These are phyloP conservation scores for Paecilomyces sp. DNA, from an alignment of 2,329 filamentous ascomycete genomes.

Conservation along the genomic window DNA sequence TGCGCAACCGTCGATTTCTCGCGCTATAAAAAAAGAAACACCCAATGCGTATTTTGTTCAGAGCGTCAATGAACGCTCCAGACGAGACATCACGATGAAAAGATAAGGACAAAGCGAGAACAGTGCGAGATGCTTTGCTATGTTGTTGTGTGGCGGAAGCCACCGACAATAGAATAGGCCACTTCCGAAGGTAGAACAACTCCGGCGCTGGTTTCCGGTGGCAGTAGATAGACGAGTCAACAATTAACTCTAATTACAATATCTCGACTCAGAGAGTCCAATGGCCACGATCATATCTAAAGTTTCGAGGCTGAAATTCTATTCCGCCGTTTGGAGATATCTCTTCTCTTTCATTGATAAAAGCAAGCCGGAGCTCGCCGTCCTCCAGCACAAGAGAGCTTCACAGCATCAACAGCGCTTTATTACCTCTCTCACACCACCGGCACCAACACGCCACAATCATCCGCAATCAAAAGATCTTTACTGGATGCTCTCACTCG, in stretches of 20 bases:
- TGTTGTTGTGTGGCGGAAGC: background rate
- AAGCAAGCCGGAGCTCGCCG: background rate
- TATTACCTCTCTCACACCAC: background rate
- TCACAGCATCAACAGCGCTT: background rate
- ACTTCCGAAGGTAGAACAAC: background rate
- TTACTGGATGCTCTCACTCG: too few species aligned
- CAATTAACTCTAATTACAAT: background rate
- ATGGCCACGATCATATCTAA: background rate
- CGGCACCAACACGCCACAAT: background rate
- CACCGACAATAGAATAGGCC: background rate
- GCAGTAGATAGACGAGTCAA: background rate
- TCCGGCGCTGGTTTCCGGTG: background rate
- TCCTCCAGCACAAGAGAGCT: background rate
- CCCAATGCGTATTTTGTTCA: background rate
- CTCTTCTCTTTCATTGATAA: background rate
- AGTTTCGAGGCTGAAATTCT: background rate
- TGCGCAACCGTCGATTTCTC: background rate
- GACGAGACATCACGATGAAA: too few species aligned
- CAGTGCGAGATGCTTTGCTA: background rate
- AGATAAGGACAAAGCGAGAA: background rate
- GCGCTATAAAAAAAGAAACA: background rate
- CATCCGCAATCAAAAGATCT: too few species aligned
- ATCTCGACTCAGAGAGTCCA: background rate
- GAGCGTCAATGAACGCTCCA: too few species aligned
- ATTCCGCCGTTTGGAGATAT: background rate